phyloP scores from a whole-genome alignment of 495 filamentous ascomycete genomes.

The Tetracladium setigerum region DNA sequence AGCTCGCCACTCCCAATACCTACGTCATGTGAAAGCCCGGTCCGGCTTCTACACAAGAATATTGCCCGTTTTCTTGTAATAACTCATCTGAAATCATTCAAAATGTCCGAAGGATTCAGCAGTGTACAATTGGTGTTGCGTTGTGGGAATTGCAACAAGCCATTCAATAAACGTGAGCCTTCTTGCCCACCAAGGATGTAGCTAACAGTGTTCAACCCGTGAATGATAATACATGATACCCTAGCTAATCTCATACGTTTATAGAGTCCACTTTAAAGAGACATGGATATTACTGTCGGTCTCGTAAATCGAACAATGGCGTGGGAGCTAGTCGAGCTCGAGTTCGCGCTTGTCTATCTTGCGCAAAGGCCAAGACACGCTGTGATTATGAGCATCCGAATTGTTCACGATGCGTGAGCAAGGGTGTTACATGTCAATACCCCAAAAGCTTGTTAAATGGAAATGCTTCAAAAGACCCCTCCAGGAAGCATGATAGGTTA shows the following conservation, averaged over 20 bases:
- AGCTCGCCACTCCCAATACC: too few species aligned
- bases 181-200: constrained; percentile 9
- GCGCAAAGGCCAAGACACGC: constrained; percentile 31
- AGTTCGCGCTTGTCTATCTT: constrained; percentile 33
- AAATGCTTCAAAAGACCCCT: too few species aligned
- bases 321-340: constrained; percentile 20
- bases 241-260: too few species aligned
- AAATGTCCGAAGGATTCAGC: constrained; percentile 26
- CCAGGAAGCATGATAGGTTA: too few species aligned
- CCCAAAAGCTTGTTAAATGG: too few species aligned
- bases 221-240: too few species aligned
- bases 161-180: constrained; percentile 34
- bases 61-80: too few species aligned
- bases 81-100: too few species aligned
- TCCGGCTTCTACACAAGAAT: too few species aligned
- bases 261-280: constrained; percentile 37
- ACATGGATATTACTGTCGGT: constrained; percentile 41
- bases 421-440: constrained; percentile 32
- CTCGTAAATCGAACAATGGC: constrained; percentile 30
- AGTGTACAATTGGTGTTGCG: constrained; percentile 26
- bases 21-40: too few species aligned
- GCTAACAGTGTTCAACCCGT: constrained; percentile 18
- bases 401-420: constrained; percentile 35
- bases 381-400: constrained; percentile 33
- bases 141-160: constrained; percentile 34